Evolutionary conservation across 352 stramenopile genomes (phyloP), one percentile per base, ranked within the genome.

Genomic region (Phytophthora hibernalis): DNA sequence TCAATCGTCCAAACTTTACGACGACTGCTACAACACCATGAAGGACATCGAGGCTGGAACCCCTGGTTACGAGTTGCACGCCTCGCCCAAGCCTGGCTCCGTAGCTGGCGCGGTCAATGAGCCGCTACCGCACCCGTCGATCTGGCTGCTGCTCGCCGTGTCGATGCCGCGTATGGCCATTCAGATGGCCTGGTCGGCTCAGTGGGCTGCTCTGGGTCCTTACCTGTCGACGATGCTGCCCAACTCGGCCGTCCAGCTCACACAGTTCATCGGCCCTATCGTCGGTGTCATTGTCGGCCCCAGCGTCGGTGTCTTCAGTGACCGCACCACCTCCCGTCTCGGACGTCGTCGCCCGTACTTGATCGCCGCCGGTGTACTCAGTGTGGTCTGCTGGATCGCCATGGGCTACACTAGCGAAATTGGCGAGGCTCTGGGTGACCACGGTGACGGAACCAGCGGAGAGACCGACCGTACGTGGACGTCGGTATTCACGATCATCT

Each of bases 351-450:
- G 69, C 13, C 75, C 75, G 5, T 80, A 77, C 59, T 50, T 88
- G 22, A 52, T 84, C 22, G 59, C 64, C 21, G 77, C 68, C 13
- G 70, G 61, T 26, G 38, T 87, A 18, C 52, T 72, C 38, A 85
- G 64, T 58, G 53, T 71, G 0, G 60, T 82, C 38, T 89, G 80
- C 65, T 89, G 72, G 77, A 77, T 74, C 20, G 54, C 78, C 24
- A 86, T 89, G 77, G 79, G 75, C 50, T 83, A 82, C 67, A 83
- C 77, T 5, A 58, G 73, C 10, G 63, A 72, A 22, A 72, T 72
- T 21, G 65, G 58, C 5, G 58, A 68, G 7, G 57, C 58, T 30
- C 51, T 72, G 54, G 75, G 61, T 30, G 66, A 74, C 50, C 18
- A 43, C 20, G 66, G 66, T 20, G 48, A 67, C 16, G 51, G 56